Evolutionary conservation across 2,329 filamentous ascomycete genomes (phyloP).

Genomic region (Pezicula rhizophila): DNA sequence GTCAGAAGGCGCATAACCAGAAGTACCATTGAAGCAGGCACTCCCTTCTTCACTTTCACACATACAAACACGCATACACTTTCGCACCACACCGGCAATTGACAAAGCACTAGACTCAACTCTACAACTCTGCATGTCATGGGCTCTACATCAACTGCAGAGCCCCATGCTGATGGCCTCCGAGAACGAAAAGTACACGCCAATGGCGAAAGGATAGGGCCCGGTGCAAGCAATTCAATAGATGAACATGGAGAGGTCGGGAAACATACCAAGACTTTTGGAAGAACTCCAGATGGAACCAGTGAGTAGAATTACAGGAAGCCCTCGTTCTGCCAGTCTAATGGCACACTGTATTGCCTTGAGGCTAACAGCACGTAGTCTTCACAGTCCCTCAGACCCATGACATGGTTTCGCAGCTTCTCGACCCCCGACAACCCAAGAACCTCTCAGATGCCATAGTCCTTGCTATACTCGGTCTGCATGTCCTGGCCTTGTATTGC

Average conservation of each 20-base stretch:
- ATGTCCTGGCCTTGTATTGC: slow-evolving; percentile 67
- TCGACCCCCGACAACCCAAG: slow-evolving; percentile 92
- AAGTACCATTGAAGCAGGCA: not conserved
- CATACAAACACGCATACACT: no score
- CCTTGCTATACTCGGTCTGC: slow-evolving; percentile 67
- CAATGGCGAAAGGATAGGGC: slow-evolving; percentile 7
- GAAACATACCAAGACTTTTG: slow-evolving; percentile 73
- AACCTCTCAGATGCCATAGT: slow-evolving; percentile 83
- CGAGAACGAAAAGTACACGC: slow-evolving; percentile 17
- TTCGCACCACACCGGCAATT: not conserved
- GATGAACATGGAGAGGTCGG: slow-evolving; percentile 24
- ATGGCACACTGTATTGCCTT: not conserved
- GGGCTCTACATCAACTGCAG: slow-evolving; percentile 5
- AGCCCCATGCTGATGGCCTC: slow-evolving; percentile 13
- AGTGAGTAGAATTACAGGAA: slow-evolving; percentile 50
- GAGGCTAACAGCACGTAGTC: slow-evolving; percentile 47
- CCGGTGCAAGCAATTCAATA: slow-evolving; percentile 7
- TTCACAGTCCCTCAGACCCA: slow-evolving; percentile 94
- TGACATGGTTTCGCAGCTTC: slow-evolving; percentile 97
- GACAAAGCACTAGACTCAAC: not conserved
- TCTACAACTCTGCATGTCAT: slow-evolving; percentile 5
- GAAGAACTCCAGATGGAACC: slow-evolving; percentile 83
- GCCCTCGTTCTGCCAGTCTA: not conserved
- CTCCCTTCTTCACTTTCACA: not conserved
- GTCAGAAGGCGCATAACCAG: not conserved